phyloP scores from a whole-genome alignment of 2,329 filamentous ascomycete genomes.

The Clonostachys solani region DNA sequence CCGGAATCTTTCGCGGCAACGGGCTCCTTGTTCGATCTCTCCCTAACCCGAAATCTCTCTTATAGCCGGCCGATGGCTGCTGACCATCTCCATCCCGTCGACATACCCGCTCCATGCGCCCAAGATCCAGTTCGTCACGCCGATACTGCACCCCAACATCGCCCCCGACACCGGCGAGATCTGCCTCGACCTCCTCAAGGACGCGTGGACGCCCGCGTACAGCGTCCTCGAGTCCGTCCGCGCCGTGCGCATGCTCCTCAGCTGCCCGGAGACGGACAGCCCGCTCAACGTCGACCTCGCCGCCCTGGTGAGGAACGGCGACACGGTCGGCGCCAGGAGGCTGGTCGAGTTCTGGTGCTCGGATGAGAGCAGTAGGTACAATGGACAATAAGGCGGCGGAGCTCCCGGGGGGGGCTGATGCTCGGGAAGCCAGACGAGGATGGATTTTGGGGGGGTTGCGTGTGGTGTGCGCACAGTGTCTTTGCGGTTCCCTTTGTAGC shows the following conservation, averaged over 20 bases:
- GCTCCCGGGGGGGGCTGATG: too few relatives aligned
- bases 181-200: conserved; percentile 80
- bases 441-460: too few relatives aligned
- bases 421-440: too few relatives aligned
- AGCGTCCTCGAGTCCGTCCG: conserved; percentile 72
- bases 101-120: conserved; percentile 80
- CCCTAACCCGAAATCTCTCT: background rate
- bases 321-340: conserved; percentile 61
- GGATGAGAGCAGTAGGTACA: conserved; percentile 26
- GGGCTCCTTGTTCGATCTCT: too few relatives aligned
- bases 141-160: conserved; percentile 81
- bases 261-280: conserved; percentile 65
- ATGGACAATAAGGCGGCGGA: conserved; percentile 19
- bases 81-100: conserved; percentile 70
- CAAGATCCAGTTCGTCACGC: conserved; percentile 74
- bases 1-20: too few relatives aligned
- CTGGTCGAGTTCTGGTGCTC: conserved; percentile 69
- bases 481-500: too few relatives aligned
- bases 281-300: conserved; percentile 79
- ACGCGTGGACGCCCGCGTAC: conserved; percentile 82
- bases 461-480: too few relatives aligned
- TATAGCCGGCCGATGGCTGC: conserved; percentile 72
- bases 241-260: conserved; percentile 62
- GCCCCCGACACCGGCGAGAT: conserved; percentile 75
- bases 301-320: conserved; percentile 63